Evolutionary conservation across 805 yeast genomes (phyloP).

Genomic region (Wickerhamomyces mucosus): DNA sequence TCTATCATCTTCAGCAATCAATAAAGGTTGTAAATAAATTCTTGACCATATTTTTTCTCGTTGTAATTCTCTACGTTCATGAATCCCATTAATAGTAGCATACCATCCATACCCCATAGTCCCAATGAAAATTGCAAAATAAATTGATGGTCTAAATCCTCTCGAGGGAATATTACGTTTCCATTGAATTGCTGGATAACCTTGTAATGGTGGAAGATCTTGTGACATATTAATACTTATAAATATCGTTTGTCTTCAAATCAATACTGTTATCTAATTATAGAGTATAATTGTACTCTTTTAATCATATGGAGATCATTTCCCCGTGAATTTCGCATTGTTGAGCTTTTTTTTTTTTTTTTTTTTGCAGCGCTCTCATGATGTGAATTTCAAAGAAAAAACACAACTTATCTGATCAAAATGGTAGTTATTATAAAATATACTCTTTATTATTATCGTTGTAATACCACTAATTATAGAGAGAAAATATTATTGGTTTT

Average conservation of each 20-base stretch:
- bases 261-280: no score
- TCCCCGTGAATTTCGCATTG: neutral
- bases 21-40: slow-evolving; percentile 59
- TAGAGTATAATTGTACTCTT: no score
- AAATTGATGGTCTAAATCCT: slow-evolving; percentile 73
- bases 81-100: slow-evolving; percentile 52
- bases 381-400: neutral
- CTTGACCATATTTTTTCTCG: slow-evolving; percentile 77
- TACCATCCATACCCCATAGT: slow-evolving; percentile 68
- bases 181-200: slow-evolving; percentile 85
- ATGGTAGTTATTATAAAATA: neutral
- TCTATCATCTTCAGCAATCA: slow-evolving; percentile 78
- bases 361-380: neutral
- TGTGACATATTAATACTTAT: slow-evolving; percentile 36
- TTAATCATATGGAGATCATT: neutral
- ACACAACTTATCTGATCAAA: neutral
- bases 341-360: neutral
- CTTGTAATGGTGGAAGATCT: slow-evolving; percentile 82
- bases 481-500: no score
- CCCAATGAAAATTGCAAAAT: slow-evolving; percentile 54
- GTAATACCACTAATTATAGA: no score
- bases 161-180: slow-evolving; percentile 77
- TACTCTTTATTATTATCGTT: neutral
- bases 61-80: slow-evolving; percentile 64
- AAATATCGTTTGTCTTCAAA: no score